Percentiles rank a stretch among this genome's conserved stretches.
Evolutionary conservation across 805 yeast genomes (phyloP).

Genomic region (Clavispora carvajalis): DNA sequence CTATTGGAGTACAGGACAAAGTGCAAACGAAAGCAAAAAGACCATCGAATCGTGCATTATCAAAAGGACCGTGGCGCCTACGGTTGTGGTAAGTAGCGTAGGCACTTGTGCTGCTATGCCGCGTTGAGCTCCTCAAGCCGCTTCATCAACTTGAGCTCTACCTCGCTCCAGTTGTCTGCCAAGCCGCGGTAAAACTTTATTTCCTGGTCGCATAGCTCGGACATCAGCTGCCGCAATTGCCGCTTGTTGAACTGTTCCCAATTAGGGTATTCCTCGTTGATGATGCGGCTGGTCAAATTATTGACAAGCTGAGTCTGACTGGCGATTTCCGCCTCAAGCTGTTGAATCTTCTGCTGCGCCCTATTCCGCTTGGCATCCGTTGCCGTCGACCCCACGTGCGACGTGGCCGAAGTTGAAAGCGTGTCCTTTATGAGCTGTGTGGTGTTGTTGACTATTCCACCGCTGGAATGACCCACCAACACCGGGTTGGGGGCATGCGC

Average conservation of each 20-base stretch:
- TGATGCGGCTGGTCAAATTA: conserved; percentile 41
- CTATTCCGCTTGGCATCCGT: conserved; percentile 40
- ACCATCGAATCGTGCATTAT: too few species aligned
- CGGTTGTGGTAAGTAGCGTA: too few species aligned
- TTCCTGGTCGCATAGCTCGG: conserved; percentile 70
- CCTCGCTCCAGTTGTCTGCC: conserved; percentile 65
- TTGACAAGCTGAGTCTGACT: conserved; percentile 41
- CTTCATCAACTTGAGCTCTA: conserved; percentile 28
- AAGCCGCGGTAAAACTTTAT: conserved; percentile 65
- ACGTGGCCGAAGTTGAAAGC: conserved; percentile 43
- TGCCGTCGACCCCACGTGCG: conserved; percentile 36
- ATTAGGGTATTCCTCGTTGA: conserved; percentile 48
- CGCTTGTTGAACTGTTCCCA: conserved; percentile 77
- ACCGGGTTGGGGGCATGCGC: conserved; percentile 25
- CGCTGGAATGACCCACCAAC: conserved; percentile 14
- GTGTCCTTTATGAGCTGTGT: conserved; percentile 46
- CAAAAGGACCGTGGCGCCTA: too few species aligned
- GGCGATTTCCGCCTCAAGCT: conserved; percentile 42
- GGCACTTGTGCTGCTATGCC: background rate
- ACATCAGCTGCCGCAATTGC: conserved; percentile 69
- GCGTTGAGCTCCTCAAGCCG: conserved; percentile 14
- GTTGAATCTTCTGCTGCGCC: conserved; percentile 36
- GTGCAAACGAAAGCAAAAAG: too few species aligned
- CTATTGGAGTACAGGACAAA: too few species aligned
- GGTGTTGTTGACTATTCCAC: conserved; percentile 37